A percentile compares a stretch with the other conserved stretches of the same genome.
phyloP scores from a whole-genome alignment of 208 protist genomes.

The Trypanosoma mega region DNA sequence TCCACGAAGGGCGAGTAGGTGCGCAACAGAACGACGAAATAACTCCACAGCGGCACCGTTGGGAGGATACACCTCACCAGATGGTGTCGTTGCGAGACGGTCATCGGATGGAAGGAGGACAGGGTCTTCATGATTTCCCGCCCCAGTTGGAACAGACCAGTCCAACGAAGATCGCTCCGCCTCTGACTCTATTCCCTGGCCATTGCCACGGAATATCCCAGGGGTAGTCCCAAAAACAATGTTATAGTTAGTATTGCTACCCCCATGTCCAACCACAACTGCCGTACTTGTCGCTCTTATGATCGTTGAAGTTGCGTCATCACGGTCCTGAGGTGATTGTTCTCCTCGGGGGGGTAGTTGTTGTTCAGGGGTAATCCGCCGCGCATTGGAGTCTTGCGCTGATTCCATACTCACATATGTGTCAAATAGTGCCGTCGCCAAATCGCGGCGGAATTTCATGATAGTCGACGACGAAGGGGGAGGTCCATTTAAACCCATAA shows the following conservation, averaged over 20 bases:
- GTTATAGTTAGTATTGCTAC: not conserved
- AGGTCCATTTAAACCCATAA: constrained; percentile 8
- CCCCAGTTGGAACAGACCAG: constrained; percentile 3
- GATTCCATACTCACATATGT: constrained; percentile 16
- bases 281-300: not conserved
- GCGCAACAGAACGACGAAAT: constrained; percentile 7
- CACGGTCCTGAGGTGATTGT: no score
- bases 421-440: constrained; percentile 26
- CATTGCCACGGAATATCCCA: no score
- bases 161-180: constrained; percentile 13
- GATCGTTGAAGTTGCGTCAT: not conserved
- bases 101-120: not conserved
- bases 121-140: constrained; percentile 1
- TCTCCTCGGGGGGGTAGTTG: no score
- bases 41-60: constrained; percentile 6
- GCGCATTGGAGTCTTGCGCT: not conserved
- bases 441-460: constrained; percentile 18
- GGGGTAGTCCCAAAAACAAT: no score
- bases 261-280: not conserved
- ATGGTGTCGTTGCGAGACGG: not conserved
- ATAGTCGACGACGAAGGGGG: constrained; percentile 1
- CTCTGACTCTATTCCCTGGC: no score
- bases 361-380: no score
- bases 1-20: not conserved
- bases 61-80: not conserved